These are phyloP conservation scores for Lactifluus echinatus DNA, from an alignment of 768 basidiomycete species.

Conservation along the genomic window DNA sequence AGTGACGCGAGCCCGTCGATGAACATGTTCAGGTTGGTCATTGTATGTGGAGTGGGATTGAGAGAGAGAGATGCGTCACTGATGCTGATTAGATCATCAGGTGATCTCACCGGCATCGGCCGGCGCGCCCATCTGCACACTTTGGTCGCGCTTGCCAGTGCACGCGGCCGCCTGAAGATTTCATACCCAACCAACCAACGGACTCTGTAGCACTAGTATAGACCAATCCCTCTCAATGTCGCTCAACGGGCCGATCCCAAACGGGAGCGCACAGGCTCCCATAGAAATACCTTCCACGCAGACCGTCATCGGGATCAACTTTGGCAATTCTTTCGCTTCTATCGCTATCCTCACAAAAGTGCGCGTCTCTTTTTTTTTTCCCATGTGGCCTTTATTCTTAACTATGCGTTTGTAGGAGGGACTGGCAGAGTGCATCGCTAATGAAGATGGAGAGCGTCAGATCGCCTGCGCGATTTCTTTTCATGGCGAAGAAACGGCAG, in stretches of 20 bases:
- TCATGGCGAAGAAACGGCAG: slow-evolving; percentile 81
- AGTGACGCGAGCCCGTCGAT: slow-evolving; percentile 40
- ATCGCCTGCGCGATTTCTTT: slow-evolving; percentile 93
- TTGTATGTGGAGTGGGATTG: too few relatives aligned
- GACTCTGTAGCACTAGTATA: neutral
- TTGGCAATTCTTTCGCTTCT: slow-evolving; percentile 91
- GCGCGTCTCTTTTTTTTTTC: slow-evolving; percentile 20
- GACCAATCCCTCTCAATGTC: slow-evolving; percentile 33
- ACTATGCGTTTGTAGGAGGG: slow-evolving; percentile 52
- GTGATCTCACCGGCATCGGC: neutral
- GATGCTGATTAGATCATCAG: slow-evolving; percentile 5
- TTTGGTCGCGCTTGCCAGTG: too few relatives aligned
- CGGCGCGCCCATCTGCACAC: neutral
- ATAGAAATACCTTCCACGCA: slow-evolving; percentile 32
- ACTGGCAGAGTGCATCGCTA: slow-evolving; percentile 89
- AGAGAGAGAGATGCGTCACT: neutral
- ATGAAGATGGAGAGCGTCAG: slow-evolving; percentile 97
- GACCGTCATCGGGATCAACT: slow-evolving; percentile 86
- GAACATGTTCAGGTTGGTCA: slow-evolving; percentile 32
- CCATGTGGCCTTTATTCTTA: neutral
- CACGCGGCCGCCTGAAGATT: neutral
- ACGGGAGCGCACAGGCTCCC: slow-evolving; percentile 43
- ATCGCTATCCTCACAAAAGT: slow-evolving; percentile 96
- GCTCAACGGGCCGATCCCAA: slow-evolving; percentile 35
- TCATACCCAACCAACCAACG: neutral